phyloP scores from a whole-genome alignment of 495 filamentous ascomycete species.

The Penicillium verhagenii region DNA sequence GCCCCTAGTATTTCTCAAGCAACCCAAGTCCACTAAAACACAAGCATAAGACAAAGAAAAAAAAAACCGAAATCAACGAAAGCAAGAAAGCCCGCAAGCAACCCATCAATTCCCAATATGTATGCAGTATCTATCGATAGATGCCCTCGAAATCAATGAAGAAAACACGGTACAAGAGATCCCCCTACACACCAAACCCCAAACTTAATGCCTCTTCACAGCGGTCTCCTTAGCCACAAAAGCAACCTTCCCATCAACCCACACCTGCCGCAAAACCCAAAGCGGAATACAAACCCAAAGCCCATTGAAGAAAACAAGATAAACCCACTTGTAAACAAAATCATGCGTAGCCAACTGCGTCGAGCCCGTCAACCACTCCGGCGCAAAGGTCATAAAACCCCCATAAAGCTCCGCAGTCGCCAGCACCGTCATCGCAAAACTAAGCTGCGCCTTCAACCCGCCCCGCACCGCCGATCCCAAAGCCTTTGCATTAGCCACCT shows the following conservation, averaged over 20 bases:
- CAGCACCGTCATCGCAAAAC: constrained; percentile 69
- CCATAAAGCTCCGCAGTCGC: constrained; percentile 96
- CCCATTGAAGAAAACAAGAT: constrained; percentile 87
- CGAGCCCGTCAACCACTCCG: constrained; percentile 83
- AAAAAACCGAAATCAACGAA: neutral
- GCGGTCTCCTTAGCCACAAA: constrained; percentile 40
- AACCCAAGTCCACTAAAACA: too few relatives aligned
- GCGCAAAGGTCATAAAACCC: constrained; percentile 94
- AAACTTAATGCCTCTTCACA: constrained; percentile 9
- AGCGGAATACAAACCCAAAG: constrained; percentile 82
- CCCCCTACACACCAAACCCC: neutral
- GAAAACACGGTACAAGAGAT: neutral
- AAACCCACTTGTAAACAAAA: constrained; percentile 84
- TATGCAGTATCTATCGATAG: too few relatives aligned
- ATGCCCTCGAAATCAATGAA: too few relatives aligned
- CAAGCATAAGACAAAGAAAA: neutral
- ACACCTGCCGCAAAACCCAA: constrained; percentile 71
- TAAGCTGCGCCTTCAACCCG: constrained; percentile 54
- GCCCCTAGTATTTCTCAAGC: too few relatives aligned
- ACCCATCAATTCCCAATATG: neutral
- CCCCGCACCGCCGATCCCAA: constrained; percentile 16
- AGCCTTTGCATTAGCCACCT: constrained; percentile 25
- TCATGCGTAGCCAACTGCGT: constrained; percentile 76
- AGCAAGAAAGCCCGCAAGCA: too few relatives aligned
- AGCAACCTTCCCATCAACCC: constrained; percentile 56